These are phyloP conservation scores for Closterium sp. DNA, from an alignment of 139 green algal genomes.

Conservation along the genomic window DNA sequence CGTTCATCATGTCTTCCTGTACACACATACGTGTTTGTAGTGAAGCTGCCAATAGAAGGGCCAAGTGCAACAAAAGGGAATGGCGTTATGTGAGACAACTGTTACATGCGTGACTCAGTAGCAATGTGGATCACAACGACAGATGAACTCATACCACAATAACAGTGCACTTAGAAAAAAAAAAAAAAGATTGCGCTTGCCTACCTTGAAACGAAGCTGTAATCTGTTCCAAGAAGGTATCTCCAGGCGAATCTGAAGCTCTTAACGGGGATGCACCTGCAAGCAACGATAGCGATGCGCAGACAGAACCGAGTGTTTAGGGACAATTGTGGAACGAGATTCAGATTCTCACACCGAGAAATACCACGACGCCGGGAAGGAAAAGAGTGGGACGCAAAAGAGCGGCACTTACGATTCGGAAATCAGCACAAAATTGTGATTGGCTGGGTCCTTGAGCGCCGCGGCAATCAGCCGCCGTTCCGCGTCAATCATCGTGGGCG, in stretches of 20 bases:
- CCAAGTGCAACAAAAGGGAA: no score
- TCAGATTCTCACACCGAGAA: no score
- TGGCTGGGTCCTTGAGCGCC: slow-evolving; percentile 42
- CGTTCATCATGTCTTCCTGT: neutral
- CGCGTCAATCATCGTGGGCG: slow-evolving; percentile 43
- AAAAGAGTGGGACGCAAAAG: neutral
- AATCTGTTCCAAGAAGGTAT: neutral
- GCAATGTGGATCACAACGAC: no score
- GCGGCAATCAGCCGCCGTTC: slow-evolving; percentile 37
- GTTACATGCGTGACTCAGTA: no score
- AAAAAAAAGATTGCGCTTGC: neutral
- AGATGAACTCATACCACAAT: neutral
- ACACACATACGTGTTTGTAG: neutral
- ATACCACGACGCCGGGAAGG: no score
- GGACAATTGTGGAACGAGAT: no score
- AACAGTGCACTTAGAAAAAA: neutral
- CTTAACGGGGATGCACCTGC: neutral
- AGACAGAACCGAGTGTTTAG: neutral
- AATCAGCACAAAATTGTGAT: slow-evolving; percentile 48
- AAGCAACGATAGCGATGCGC: neutral
- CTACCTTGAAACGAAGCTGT: neutral
- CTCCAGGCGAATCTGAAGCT: neutral
- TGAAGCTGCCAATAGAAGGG: neutral
- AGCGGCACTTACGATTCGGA: slow-evolving; percentile 38
- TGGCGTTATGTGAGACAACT: no score